Evolutionary conservation across 164 flowering plant genomes (phyloP).

Genomic region (Platanus orientalis): DNA sequence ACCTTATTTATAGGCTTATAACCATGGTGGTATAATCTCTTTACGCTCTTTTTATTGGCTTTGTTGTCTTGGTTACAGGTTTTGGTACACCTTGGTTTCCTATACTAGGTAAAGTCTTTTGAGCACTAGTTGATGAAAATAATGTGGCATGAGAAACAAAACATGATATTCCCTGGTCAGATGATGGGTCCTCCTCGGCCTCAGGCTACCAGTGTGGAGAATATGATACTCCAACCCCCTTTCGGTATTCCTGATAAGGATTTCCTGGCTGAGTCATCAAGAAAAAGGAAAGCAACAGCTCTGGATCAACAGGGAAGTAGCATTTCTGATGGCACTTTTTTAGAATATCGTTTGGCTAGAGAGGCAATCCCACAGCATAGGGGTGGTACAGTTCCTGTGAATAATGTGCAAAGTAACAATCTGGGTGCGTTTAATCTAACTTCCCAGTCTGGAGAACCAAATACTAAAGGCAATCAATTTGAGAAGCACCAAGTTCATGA

Average conservation of each 20-base stretch:
- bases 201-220: slow-evolving; percentile 9
- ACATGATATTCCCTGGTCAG: background rate
- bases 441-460: slow-evolving; percentile 8
- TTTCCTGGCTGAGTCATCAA: slow-evolving; percentile 14
- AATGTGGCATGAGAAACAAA: slow-evolving; percentile 19
- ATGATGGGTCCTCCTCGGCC: slow-evolving; percentile 10
- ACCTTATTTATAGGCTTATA: too few species aligned
- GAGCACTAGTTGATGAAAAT: background rate
- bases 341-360: slow-evolving; percentile 1
- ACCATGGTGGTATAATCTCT: too few species aligned
- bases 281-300: slow-evolving; percentile 28
- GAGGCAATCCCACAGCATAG: slow-evolving; percentile 14
- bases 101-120: background rate
- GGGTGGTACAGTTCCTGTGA: slow-evolving; percentile 5
- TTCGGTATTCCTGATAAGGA: slow-evolving; percentile 12
- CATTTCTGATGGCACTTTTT: slow-evolving; percentile 7
- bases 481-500: slow-evolving; percentile 11
- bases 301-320: slow-evolving; percentile 11
- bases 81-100: slow-evolving; percentile 2
- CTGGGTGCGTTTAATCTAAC: slow-evolving; percentile 6
- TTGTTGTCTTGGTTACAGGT: background rate
- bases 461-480: slow-evolving; percentile 5
- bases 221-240: slow-evolving; percentile 10
- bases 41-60: background rate
- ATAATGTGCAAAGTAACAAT: slow-evolving; percentile 13